Conservation (phyloP, 495 filamentous ascomycete genomes). For the Talaromyces stipitatus region DNA sequence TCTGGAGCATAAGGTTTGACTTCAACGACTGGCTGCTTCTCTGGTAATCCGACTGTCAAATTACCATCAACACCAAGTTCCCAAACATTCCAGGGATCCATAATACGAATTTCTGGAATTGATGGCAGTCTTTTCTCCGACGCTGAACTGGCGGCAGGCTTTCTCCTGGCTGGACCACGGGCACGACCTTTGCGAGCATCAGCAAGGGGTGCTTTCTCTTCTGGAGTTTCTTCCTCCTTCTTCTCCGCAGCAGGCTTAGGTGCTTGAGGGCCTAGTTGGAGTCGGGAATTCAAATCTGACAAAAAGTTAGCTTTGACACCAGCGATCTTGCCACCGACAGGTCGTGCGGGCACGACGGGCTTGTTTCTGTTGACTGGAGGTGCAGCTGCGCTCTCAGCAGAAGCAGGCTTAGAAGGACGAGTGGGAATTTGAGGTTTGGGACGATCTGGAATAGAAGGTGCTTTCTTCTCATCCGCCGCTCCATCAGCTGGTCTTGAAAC, state of each 20-base stretch:
- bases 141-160: constrained; percentile 42
- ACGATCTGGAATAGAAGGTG: constrained; percentile 51
- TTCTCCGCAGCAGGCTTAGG: constrained; percentile 62
- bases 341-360: constrained; percentile 73
- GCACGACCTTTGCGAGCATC: constrained; percentile 89
- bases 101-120: constrained; percentile 38
- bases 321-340: constrained; percentile 75
- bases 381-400: constrained; percentile 25
- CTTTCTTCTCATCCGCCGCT: constrained; percentile 1
- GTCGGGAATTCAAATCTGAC: constrained; percentile 76
- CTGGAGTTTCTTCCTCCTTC: constrained; percentile 45
- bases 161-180: constrained; percentile 76
- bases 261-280: constrained; percentile 71
- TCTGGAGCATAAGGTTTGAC: constrained; percentile 19
- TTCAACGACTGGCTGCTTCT: constrained; percentile 10
- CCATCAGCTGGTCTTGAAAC: constrained; percentile 12
- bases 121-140: constrained; percentile 21
- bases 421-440: constrained; percentile 76
- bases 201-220: constrained; percentile 67
- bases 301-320: constrained; percentile 86
- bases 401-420: constrained; percentile 54
- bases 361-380: constrained; percentile 52
- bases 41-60: constrained; percentile 28
- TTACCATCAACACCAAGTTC: constrained; percentile 37
- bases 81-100: constrained; percentile 45